Base-by-base conservation (phyloP, 306 rosid species). In the Glycine tomentella region DNA sequence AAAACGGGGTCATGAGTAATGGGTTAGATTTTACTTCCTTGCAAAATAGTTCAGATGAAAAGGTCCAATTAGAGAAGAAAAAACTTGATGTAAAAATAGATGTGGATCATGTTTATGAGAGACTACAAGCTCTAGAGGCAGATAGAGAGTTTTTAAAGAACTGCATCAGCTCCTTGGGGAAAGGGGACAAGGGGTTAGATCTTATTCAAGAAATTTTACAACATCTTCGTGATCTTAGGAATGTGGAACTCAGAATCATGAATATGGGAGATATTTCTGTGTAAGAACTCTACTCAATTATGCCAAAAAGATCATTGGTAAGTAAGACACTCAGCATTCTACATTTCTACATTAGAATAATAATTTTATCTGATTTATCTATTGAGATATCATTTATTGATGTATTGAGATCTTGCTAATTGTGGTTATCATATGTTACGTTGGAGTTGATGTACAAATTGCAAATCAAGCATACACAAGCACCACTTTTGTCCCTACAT, bases 101-200 rank as follows among this genome's bases (percentile, higher is more conserved):
- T 20, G 20, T 63, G 69, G 69, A 63, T 13, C 48, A 62, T 33
- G 68, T 62, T 34, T 36, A 36, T 36, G 20, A 34, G 69, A 63
- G 69, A 63, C 20, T 63, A 14, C 69, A 34, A 63, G 69, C 69
- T 63, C 48, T 63, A 36, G 69, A 63, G 17, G 69, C 69, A 36
- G 69, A 63, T 63, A 63, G 45, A 36, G 69, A 14, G 9, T 63
- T 36, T 63, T n/a, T 36, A 12, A 63, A 63, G 69, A 48, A 63
- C 48, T 63, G 69, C 13, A 63, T 63, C 48, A 12, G 45, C 5
- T 63, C 48, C 69, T 63, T 36, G 20, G 46, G 48, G n/a, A 63
- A 63, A 63, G 69, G 46, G 20, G 11, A 63, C 20, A 14, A 14
- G 69, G 48, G 20, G 10, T 36, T 36, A 36, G 20, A 63, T 63